Conservation (phyloP, 768 basidiomycete genomes). For the Pholiota molesta region DNA sequence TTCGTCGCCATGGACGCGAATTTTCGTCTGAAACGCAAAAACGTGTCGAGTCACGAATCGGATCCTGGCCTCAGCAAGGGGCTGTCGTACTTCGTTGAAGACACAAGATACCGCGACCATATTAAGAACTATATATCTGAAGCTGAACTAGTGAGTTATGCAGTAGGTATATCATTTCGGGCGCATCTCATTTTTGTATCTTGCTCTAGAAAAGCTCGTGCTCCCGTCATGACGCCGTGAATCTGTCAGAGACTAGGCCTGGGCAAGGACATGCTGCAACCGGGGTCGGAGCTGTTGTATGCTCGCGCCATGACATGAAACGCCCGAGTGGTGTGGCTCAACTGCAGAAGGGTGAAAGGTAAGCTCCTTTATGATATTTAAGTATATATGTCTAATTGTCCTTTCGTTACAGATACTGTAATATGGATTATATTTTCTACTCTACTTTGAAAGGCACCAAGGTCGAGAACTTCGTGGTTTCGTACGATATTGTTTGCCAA, state of each 20-base stretch:
- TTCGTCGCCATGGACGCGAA: slow-evolving; percentile 30
- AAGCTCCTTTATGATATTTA: slow-evolving; percentile 1
- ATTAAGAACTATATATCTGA: background rate
- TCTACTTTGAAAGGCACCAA: slow-evolving; percentile 1
- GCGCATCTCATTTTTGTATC: background rate
- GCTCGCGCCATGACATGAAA: slow-evolving; percentile 33
- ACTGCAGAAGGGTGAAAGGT: slow-evolving; percentile 37
- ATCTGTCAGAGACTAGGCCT: slow-evolving; percentile 21
- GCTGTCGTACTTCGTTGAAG: background rate
- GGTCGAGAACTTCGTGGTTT: background rate
- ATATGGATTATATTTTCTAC: slow-evolving; percentile 34
- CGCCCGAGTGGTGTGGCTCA: slow-evolving; percentile 28
- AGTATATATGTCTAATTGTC: background rate
- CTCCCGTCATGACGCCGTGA: slow-evolving; percentile 25
- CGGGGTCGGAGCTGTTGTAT: slow-evolving; percentile 31
- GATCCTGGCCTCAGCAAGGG: background rate
- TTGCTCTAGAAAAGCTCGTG: background rate
- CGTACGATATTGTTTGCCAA: slow-evolving; percentile 2
- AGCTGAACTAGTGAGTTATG: background rate
- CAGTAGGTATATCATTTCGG: background rate
- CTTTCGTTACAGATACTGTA: slow-evolving; percentile 26
- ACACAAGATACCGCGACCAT: background rate
- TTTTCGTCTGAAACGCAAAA: slow-evolving; percentile 19
- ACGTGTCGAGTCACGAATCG: background rate
- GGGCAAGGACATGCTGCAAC: slow-evolving; percentile 26